These are phyloP conservation scores for Kodamaea kaohsiungensis DNA, from an alignment of 805 yeast genomes.

Conservation along the genomic window DNA sequence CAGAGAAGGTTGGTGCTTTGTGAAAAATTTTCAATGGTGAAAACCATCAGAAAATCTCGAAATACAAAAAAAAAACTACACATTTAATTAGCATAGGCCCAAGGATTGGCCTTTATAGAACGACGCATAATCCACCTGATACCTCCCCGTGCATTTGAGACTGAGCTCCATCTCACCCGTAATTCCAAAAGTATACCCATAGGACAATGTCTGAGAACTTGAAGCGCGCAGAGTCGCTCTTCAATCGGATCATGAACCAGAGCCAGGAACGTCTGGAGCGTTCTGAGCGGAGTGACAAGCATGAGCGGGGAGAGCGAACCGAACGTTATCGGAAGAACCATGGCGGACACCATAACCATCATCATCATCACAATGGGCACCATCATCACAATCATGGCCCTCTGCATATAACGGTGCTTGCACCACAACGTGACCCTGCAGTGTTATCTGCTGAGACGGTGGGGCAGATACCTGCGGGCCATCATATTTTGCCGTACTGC, in stretches of 20 bases:
- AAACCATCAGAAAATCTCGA: not conserved
- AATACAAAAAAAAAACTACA: not conserved
- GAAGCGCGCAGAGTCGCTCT: conserved; percentile 47
- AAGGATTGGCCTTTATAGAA: not conserved
- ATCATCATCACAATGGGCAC: conserved; percentile 9
- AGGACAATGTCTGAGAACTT: conserved; percentile 43
- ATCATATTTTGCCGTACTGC: conserved; percentile 46
- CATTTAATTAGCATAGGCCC: not conserved
- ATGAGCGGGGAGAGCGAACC: conserved; percentile 3
- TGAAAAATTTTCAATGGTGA: conserved; percentile 4
- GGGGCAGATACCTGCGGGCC: conserved; percentile 24
- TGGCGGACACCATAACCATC: conserved; percentile 12
- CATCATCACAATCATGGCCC: conserved; percentile 8
- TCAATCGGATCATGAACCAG: conserved; percentile 48
- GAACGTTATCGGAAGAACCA: conserved; percentile 4
- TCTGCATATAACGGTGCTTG: conserved; percentile 14
- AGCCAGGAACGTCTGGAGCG: conserved; percentile 18
- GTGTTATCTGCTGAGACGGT: conserved; percentile 36
- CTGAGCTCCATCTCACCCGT: not conserved
- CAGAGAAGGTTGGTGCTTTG: not conserved
- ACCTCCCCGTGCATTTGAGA: not conserved
- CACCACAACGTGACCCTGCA: conserved; percentile 38
- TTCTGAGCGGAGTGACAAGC: conserved; percentile 8
- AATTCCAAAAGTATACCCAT: not conserved
- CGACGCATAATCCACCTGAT: not conserved